These are phyloP conservation scores for Fusarium sp. DNA, from an alignment of 2,329 filamentous ascomycete genomes.

Conservation along the genomic window DNA sequence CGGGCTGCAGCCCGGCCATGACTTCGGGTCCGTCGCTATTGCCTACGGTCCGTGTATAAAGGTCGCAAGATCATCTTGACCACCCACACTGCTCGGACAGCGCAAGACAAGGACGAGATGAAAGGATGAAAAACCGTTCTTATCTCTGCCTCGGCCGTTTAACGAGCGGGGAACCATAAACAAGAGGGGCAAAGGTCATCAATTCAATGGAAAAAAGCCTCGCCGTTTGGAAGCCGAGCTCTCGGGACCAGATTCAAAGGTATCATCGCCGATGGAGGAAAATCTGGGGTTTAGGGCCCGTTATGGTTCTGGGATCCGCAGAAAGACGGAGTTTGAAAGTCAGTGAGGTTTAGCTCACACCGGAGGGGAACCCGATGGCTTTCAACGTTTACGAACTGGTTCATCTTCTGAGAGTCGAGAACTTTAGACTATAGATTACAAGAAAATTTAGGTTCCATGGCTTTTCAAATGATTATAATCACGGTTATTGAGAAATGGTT, in stretches of 20 bases:
- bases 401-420: neutral
- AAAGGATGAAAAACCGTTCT: neutral
- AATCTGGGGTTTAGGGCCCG: conserved; percentile 8
- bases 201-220: neutral
- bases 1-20: conserved; percentile 36
- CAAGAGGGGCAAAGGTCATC: neutral
- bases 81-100: neutral
- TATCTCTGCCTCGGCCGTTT: neutral
- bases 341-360: neutral
- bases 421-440: accelerated
- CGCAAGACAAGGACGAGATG: neutral
- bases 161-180: neutral
- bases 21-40: neutral
- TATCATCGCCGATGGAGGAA: neutral
- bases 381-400: neutral
- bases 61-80: neutral
- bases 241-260: neutral
- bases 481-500: too few species aligned
- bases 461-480: neutral
- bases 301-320: neutral
- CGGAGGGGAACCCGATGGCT: conserved; percentile 1
- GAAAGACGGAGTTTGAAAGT: neutral
- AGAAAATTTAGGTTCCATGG: accelerated
- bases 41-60: neutral
- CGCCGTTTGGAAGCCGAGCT: neutral